Base-by-base conservation (phyloP, 176 grass and related monocot genomes). In the Saccharum officinarum region DNA sequence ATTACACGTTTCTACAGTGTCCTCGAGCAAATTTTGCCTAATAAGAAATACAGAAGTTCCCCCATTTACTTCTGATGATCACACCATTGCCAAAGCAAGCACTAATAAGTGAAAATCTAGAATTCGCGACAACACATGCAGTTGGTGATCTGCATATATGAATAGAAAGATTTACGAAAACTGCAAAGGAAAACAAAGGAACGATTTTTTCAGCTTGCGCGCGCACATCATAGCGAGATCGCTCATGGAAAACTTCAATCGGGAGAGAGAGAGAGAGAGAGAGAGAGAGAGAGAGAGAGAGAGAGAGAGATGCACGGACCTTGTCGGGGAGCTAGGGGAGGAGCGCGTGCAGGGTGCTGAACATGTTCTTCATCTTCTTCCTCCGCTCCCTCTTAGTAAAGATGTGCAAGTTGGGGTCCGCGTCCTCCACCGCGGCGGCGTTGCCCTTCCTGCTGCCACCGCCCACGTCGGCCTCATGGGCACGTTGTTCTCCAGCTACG, bases 321-420 rank as follows among this genome's bases (percentile, higher is more conserved):
- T 89, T 87, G 1, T 85, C n/a, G 3, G 91, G 52, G 3, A 92
- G 70, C 1, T 77, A 63, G 2, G 91, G 87, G 4, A 92, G 70
- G 22, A 89, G 84, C 12, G 54, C 64, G 39, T 87, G 91, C 10
- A 92, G 84, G 23, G 12, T 61, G 22, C 57, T 71, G 71, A 89
- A 89, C 91, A 89, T 89, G 76, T 59, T 81, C 63, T 86, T 89
- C 76, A 87, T 89, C 84, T 87, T 86, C 80, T 89, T 89, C 70
- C 84, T 89, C 38, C 87, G 62, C 65, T 87, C 76, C 80, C 77
- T 87, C 84, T 92, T 81, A 0, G 84, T 87, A 84, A 65, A 89
- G 1, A 78, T 81, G n/a, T 92, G 87, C 49, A 84, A 22, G 11
- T 39, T 65, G 2, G 81, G 71, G 1, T 84, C 80, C 0, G 28